A percentile compares a stretch with the other conserved stretches of the same genome.
These are phyloP conservation scores for Nemania diffusa DNA, from an alignment of 2,329 filamentous ascomycete genomes.

Conservation along the genomic window DNA sequence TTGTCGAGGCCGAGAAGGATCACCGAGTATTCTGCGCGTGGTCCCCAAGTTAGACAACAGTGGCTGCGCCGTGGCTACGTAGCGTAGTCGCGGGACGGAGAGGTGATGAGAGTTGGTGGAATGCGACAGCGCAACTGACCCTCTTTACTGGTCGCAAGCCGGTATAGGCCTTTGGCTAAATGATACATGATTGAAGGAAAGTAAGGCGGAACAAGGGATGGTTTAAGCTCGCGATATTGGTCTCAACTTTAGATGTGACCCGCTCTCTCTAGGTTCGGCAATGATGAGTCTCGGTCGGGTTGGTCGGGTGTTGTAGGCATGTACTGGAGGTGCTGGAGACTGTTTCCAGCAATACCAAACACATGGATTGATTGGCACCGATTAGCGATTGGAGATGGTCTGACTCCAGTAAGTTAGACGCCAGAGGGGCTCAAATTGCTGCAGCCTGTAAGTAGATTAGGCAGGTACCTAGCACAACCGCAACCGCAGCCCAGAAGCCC, in stretches of 20 bases:
- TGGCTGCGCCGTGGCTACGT: not conserved
- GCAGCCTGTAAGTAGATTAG: no score
- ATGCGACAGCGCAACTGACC: slow-evolving; percentile 60
- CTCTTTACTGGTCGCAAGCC: slow-evolving; percentile 97
- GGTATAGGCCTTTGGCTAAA: slow-evolving; percentile 92
- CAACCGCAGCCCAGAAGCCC: no score
- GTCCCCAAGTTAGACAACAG: slow-evolving; percentile 20
- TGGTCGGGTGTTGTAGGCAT: not conserved
- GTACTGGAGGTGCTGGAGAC: not conserved
- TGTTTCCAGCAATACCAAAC: slow-evolving; percentile 12
- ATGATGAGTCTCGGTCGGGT: slow-evolving; percentile 8
- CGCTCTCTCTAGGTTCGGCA: slow-evolving; percentile 5
- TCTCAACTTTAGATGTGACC: slow-evolving; percentile 4
- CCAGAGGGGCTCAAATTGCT: slow-evolving; percentile 1
- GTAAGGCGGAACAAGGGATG: not conserved
- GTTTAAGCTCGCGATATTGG: slow-evolving; percentile 9
- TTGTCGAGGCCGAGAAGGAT: slow-evolving; percentile 98
- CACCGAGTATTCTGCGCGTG: slow-evolving; percentile 86
- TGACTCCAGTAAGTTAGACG: not conserved
- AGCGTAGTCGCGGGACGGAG: not conserved
- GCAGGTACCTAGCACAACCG: no score
- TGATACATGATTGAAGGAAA: slow-evolving; percentile 79
- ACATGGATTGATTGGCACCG: slow-evolving; percentile 16
- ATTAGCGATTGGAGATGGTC: slow-evolving; percentile 3
- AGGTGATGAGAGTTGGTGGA: slow-evolving; percentile 13